Conservation (phyloP, 371 early-diverging fungal genomes). For the Rhizopus sp. region DNA sequence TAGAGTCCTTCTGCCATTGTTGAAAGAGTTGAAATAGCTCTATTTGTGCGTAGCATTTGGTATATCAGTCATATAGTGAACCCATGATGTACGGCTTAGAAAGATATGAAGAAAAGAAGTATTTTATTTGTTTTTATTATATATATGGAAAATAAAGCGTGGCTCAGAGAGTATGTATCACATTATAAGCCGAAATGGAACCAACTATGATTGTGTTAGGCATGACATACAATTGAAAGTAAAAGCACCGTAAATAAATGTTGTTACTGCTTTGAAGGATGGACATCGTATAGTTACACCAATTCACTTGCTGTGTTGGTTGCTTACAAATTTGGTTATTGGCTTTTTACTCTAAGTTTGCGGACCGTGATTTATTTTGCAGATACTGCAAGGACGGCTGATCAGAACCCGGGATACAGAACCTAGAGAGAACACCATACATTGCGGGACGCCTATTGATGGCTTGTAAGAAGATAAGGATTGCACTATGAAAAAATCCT, state of each 20-base stretch:
- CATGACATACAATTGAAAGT: no score
- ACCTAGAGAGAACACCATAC: slow-evolving; percentile 3
- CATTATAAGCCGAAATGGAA: no score
- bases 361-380: slow-evolving; percentile 3
- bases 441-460: slow-evolving; percentile 1
- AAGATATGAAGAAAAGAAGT: no score
- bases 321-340: slow-evolving; percentile 8
- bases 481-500: slow-evolving; percentile 5
- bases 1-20: no score
- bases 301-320: slow-evolving; percentile 12
- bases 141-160: no score
- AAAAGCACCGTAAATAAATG: slow-evolving; percentile 8
- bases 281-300: slow-evolving; percentile 7
- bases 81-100: no score
- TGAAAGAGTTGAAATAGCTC: no score
- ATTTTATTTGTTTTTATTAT: no score
- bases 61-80: no score
- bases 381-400: not conserved
- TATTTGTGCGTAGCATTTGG: no score
- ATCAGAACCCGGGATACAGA: slow-evolving; percentile 4
- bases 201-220: no score
- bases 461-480: slow-evolving; percentile 4
- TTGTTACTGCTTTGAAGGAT: slow-evolving; percentile 10
- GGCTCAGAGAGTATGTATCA: no score
- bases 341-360: slow-evolving; percentile 5